Evolutionary conservation across 192 early-diverging fungal genomes (phyloP), one percentile per base, ranked within the genome.

Genomic region (Geranomyces michiganensis): DNA sequence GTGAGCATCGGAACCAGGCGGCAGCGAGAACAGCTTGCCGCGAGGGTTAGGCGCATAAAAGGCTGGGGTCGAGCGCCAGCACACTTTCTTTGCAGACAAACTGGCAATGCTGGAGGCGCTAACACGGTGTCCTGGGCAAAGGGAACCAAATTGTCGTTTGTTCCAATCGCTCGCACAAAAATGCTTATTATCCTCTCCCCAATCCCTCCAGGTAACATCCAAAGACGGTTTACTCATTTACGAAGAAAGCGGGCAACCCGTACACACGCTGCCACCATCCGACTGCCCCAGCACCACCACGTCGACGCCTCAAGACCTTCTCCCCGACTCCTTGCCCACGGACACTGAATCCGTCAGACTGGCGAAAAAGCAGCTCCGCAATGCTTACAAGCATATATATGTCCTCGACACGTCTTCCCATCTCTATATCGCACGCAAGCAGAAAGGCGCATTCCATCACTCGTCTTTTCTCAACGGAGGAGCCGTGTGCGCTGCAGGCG

Each of bases 401-500:
- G 31, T 62, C 60, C 29, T 62, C 30, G 24, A 26, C n/a, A 26
- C 29, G 30, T 21, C 29, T 3, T 30, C 30, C 30, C 29, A 62
- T 10, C 60, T 62, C 60, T 62, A 8, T 33, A 41, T 62, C n/a
- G 60, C 60, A 0, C 60, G 60, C 7, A 62, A 62, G 31, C 29
- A 36, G n/a, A 62, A 62, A 33, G 60, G 60, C 36, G 27, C 19
- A 21, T 62, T 62, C 60, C 60, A 62, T 31, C 60, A 62, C 31
- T 62, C 60, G n/a, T 62, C 60, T 12, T 62, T 62, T 41, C 31
- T 62, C 4, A 62, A 62, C 60, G 60, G 60, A 22, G 60, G 30
- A 26, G 31, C 60, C 6, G 60, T 62, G 60, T 36, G 60, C 30
- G 60, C 60, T 33, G 60, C 60, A 33, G 60, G 60, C 29, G 60